Base-by-base conservation (phyloP, 345 rosid species). In the Eucalyptus dawsonii region DNA sequence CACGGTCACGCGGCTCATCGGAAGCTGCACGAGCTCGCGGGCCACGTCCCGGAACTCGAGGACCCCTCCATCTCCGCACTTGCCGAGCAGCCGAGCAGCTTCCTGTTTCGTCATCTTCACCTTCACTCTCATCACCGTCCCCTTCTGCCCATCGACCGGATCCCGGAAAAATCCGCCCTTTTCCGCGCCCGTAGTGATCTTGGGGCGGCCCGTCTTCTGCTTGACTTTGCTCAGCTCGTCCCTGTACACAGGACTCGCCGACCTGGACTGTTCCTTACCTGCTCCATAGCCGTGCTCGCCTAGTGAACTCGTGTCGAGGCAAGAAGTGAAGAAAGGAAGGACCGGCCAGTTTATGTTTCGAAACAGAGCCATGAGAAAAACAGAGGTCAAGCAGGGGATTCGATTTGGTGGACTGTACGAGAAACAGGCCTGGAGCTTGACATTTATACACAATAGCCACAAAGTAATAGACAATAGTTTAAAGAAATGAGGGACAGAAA, bases 41-140 rank as follows among this genome's bases (percentile, higher is more conserved):
- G 95, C 94, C 2, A 93, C 92, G 53, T 96, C 96, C 88, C 89
- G 87, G 83, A 96, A 93, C 54, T 91, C 93, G 81, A 94, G 93
- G 86, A 92, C 81, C 50, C 94, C 94, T 89, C 93, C 96, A 8
- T 93, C 93, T 91, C 92, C 89, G 60, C 97, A 92, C 90, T 92
- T 95, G 0, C 92, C 81, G 53, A 95, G 37, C n/a, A 95, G 62
- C 10, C 94, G 92, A 50, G 91, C 90, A 10, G 97, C 98, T 90
- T 94, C 96, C 34, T 88, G 53, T 89, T 91, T 94, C 15, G 96
- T 95, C 98, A 96, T 95, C 95, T 50, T 93, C 88, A 96, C 92
- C 93, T 93, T 95, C 47, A 96, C 93, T 90, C 96, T 93, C 44
- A 93, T 86, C 87, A 89, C 90, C 24, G 58, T 80, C 22, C 91